Evolutionary conservation across 202 grass and related monocot species (phyloP).

Genomic region (Thinopyrum obtusiflorum): DNA sequence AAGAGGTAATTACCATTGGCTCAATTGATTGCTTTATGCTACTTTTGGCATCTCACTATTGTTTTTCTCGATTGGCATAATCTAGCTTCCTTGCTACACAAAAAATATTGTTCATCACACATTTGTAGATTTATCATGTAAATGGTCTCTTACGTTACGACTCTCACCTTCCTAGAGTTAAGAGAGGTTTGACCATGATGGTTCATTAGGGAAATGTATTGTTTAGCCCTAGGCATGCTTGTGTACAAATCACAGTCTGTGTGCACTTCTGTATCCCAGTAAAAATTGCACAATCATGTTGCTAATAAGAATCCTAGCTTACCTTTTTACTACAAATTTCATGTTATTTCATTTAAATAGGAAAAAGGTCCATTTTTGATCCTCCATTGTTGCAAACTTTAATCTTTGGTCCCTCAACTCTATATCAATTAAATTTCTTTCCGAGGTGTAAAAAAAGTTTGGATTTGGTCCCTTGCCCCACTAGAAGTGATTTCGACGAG

Average conservation of each 20-base stretch:
- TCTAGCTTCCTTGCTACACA: not conserved
- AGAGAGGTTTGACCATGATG: not conserved
- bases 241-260: not conserved
- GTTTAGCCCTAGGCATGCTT: not conserved
- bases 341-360: not conserved
- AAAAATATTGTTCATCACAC: not conserved
- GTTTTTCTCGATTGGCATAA: not conserved
- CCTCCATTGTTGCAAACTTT: not conserved
- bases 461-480: not conserved
- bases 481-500: not conserved
- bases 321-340: not conserved
- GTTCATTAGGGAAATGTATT: not conserved
- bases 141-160: not conserved
- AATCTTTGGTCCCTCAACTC: not conserved
- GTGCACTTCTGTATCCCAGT: not conserved
- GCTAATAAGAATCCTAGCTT: not conserved
- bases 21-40: constrained; percentile 21
- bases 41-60: not conserved
- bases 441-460: not conserved
- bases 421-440: not conserved
- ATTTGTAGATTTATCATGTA: not conserved
- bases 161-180: not conserved
- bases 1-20: constrained; percentile 59
- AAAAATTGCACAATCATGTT: not conserved
- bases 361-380: not conserved